Percentiles rank a stretch among this genome's conserved stretches.
Conservation (phyloP, 2,329 filamentous ascomycete genomes). For the Biscogniauxia mediterranea region DNA sequence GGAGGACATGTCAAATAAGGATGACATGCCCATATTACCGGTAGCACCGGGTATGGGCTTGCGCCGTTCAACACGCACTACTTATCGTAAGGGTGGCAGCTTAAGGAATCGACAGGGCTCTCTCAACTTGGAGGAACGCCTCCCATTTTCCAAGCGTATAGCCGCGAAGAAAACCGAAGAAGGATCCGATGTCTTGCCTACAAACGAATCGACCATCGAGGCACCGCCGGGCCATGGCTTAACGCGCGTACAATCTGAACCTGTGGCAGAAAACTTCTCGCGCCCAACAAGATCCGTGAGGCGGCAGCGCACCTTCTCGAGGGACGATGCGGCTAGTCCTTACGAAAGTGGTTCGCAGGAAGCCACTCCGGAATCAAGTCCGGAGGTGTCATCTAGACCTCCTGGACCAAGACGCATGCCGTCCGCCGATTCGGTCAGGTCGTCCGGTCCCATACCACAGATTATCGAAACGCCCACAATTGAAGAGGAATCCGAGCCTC, state of each 20-base stretch:
- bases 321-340: conserved; percentile 38
- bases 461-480: conserved; percentile 64
- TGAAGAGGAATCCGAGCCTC: conserved; percentile 35
- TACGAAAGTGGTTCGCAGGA: conserved; percentile 52
- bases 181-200: conserved; percentile 40
- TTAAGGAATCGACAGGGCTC: conserved; percentile 82
- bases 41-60: conserved; percentile 75
- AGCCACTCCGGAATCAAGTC: conserved; percentile 36
- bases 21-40: conserved; percentile 85
- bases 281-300: conserved; percentile 51
- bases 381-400: conserved; percentile 21
- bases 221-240: conserved; percentile 52
- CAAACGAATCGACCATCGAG: conserved; percentile 40
- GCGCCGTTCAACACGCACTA: conserved; percentile 86
- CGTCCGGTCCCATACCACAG: conserved; percentile 45
- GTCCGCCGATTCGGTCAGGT: conserved; percentile 21
- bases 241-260: conserved; percentile 68
- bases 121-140: conserved; percentile 72
- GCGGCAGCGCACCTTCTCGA: conserved; percentile 48
- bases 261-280: conserved; percentile 62
- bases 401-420: conserved; percentile 18
- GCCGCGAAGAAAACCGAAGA: conserved; percentile 60
- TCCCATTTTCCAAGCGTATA: conserved; percentile 72
- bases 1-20: conserved; percentile 43
- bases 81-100: conserved; percentile 83